Conservation (phyloP, 2,329 filamentous ascomycete species). For the Scytalidium sp. region DNA sequence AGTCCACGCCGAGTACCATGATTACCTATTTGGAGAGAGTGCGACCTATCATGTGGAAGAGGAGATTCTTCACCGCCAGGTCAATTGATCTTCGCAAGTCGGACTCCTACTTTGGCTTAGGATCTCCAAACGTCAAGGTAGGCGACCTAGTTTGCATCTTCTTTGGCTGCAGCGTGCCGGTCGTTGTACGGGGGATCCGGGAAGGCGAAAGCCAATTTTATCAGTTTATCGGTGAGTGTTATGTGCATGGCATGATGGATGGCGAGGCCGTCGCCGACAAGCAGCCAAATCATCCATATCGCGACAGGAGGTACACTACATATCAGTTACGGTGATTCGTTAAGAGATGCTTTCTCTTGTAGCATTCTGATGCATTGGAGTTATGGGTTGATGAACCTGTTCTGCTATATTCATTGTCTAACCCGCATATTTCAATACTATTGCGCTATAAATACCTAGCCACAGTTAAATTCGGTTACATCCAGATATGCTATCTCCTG, state of each 20-base stretch:
- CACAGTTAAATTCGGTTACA: no score
- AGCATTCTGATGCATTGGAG: no score
- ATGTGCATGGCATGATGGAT: conserved; percentile 19
- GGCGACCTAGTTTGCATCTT: conserved; percentile 18
- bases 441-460: no score
- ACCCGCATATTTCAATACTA: no score
- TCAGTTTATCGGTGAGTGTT: conserved; percentile 16
- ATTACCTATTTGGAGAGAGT: conserved; percentile 12
- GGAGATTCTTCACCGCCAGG: conserved; percentile 9
- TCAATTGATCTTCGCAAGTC: background rate
- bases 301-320: background rate
- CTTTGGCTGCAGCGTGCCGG: conserved; percentile 19
- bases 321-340: background rate
- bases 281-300: background rate
- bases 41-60: conserved; percentile 11
- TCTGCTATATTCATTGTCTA: no score
- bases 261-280: conserved; percentile 1
- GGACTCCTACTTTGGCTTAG: conserved; percentile 7
- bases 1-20: conserved; percentile 2
- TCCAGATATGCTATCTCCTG: no score
- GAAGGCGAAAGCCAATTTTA: background rate
- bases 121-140: conserved; percentile 1
- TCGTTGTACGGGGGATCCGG: conserved; percentile 8
- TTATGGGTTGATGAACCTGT: no score
- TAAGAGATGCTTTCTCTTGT: no score